phyloP scores from a whole-genome alignment of 2,329 filamentous ascomycete genomes.

The Penicillium sp. region DNA sequence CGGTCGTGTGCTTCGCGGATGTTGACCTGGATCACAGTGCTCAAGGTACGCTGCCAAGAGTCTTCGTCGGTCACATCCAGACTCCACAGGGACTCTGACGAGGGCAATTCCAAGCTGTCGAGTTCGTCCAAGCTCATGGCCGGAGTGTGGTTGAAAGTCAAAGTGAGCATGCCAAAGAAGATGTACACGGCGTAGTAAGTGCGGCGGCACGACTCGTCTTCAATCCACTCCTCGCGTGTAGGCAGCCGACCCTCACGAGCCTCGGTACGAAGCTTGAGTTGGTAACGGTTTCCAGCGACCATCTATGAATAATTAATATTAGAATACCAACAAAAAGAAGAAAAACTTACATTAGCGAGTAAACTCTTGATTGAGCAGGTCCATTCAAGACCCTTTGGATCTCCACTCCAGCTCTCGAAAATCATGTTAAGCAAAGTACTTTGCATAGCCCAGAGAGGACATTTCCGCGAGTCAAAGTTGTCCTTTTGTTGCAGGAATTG shows the following conservation, averaged over 20 bases:
- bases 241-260: constrained; percentile 73
- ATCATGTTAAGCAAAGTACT: constrained; percentile 96
- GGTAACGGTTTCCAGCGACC: constrained; percentile 95
- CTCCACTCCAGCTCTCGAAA: constrained; percentile 98
- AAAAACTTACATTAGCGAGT: constrained; percentile 65
- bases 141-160: constrained; percentile 97
- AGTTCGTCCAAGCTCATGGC: constrained; percentile 99
- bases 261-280: constrained; percentile 88
- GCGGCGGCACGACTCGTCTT: constrained; percentile 91
- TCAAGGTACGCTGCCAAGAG: constrained; percentile 77
- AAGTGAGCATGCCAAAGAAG: constrained; percentile 90
- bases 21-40: constrained; percentile 68
- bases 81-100: constrained; percentile 93
- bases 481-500: constrained; percentile 98
- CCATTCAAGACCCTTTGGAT: constrained; percentile 96
- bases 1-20: constrained; percentile 94
- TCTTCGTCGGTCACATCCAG: constrained; percentile 72
- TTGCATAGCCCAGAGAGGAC: constrained; percentile 97
- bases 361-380: constrained; percentile 98
- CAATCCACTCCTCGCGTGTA: constrained; percentile 85
- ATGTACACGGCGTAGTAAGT: constrained; percentile 99
- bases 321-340: constrained; percentile 16
- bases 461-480: constrained; percentile 97
- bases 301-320: constrained; percentile 49
- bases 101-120: constrained; percentile 85